Conservation (phyloP, 2,329 filamentous ascomycete species). For the Epichloe festucae region DNA sequence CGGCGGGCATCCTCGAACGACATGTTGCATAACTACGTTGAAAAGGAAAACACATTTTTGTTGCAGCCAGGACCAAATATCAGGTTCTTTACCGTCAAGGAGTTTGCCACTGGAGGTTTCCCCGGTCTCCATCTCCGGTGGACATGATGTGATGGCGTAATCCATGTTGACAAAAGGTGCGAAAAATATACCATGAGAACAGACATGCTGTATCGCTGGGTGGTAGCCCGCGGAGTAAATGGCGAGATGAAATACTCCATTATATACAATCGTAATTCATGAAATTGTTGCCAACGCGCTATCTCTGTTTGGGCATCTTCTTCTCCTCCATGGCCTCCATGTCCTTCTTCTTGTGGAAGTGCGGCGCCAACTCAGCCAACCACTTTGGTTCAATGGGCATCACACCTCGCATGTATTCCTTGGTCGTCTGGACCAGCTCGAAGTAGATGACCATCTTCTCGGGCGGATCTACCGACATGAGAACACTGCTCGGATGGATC, state of each 20-base stretch:
- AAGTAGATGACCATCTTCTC: conserved; percentile 78
- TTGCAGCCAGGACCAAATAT: too few relatives aligned
- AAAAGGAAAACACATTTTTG: too few relatives aligned
- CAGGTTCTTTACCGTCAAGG: too few relatives aligned
- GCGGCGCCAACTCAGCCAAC: conserved; percentile 81
- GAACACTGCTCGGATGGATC: conserved; percentile 76
- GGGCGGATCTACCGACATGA: conserved; percentile 65
- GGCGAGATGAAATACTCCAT: background rate
- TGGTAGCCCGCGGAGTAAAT: background rate
- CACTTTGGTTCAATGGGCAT: conserved; percentile 76
- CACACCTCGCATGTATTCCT: conserved; percentile 85
- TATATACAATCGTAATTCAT: background rate
- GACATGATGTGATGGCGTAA: too few relatives aligned
- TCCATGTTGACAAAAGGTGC: too few relatives aligned
- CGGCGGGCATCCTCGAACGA: too few relatives aligned
- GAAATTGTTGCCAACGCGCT: conserved; percentile 1
- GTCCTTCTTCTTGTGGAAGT: conserved; percentile 89
- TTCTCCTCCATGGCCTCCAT: conserved; percentile 70
- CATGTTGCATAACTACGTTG: too few relatives aligned
- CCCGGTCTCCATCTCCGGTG: too few relatives aligned
- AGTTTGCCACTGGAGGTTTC: too few relatives aligned
- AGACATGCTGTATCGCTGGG: too few relatives aligned
- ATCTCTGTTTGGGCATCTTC: conserved; percentile 35
- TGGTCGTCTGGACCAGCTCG: conserved; percentile 67
- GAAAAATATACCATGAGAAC: too few relatives aligned